Evolutionary conservation across 306 rosid genomes (phyloP).

Genomic region (Corylus avellana): DNA sequence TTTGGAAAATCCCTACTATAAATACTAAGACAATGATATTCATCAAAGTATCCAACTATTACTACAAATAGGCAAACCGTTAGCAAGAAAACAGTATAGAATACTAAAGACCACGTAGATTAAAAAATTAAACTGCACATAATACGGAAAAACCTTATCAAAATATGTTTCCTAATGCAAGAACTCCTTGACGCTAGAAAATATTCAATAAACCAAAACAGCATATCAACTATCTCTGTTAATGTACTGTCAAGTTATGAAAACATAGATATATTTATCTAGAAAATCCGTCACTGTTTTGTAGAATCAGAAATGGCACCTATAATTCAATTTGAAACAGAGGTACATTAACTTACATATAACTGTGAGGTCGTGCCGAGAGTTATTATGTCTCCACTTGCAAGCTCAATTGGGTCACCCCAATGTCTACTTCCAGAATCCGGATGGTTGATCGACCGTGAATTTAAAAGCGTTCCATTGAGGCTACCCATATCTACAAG

Average conservation of each 20-base stretch:
- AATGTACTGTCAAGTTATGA: neutral
- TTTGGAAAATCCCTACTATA: neutral
- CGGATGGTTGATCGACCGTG: conserved; percentile 66
- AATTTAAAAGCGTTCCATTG: conserved; percentile 86
- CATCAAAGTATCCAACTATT: neutral
- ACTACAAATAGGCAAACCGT: neutral
- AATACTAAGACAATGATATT: no score
- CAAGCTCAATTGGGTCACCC: conserved; percentile 75
- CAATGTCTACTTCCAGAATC: conserved; percentile 72
- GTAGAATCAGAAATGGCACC: conserved; percentile 12
- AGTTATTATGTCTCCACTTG: conserved; percentile 82
- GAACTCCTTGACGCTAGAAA: neutral
- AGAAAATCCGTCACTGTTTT: neutral
- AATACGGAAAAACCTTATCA: neutral
- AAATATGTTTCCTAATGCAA: neutral
- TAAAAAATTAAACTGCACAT: neutral
- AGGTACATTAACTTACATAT: conserved; percentile 52
- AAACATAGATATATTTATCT: neutral
- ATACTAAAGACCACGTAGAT: neutral
- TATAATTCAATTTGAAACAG: conserved; percentile 16
- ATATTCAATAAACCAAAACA: neutral
- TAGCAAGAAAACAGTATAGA: neutral
- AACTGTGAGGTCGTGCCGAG: conserved; percentile 88
- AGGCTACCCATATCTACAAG: conserved; percentile 94
- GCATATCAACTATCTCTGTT: neutral